Evolutionary conservation across 345 rosid genomes (phyloP), one percentile per base, ranked within the genome.

Genomic region (Gossypium mustelinum): DNA sequence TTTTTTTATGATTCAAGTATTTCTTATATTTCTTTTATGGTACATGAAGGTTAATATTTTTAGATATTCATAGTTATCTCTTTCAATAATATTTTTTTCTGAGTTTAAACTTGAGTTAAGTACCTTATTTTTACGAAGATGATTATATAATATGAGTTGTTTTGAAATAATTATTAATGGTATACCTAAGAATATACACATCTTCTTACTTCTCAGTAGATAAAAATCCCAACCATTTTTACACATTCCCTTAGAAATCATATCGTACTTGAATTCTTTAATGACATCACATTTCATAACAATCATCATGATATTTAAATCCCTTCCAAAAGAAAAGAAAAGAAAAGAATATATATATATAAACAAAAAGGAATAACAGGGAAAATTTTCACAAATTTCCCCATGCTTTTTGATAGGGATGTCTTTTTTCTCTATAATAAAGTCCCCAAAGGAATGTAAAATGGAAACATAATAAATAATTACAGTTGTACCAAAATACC

Each of bases 291-390:
- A 45, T 29, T 67, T 39, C 29, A n/a, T 27, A 54, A 6, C 14
- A 69, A 69, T 51, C 59, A 67, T 67, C 22, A 66, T 20, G 11
- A 66, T 20, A 66, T 44, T 44, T 45, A 67, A 44, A 67, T 67
- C 22, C 34, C 70, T 11, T 0, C n/a, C 9, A 62, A 34, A 34
- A 1, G 17, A 9, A 66, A 18, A 20, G 12, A 65, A 18, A 11
- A 10, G 24, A 24, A 24, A 1, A 24, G 24, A 24, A 24, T 25
- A 25, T 47, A 8, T 11, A 47, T 47, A 47, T 47, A 47, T 9
- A 48, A 13, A 12, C 2, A 10, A 47, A 47, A 47, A 47, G 2
- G 51, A 29, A 47, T 47, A 47, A 47, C 3, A 29, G 7, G 5
- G 41, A 48, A 48, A 48, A 11, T 2, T 11, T 48, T 48, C 52